phyloP scores from a whole-genome alignment of 768 basidiomycete genomes.

The Russula earlei region DNA sequence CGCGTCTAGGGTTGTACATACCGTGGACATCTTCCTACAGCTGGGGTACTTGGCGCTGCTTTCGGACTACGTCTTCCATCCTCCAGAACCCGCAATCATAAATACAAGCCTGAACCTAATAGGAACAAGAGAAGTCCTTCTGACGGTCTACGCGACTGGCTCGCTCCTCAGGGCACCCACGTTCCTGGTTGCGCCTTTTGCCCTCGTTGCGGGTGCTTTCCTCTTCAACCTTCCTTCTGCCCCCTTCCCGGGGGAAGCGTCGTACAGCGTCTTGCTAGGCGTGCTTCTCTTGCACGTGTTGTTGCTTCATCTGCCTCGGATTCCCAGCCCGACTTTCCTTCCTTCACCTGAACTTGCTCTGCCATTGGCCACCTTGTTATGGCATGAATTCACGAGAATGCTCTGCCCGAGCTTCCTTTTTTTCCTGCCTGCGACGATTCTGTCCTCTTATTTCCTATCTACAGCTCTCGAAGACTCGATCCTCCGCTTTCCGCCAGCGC shows the following conservation, averaged over 20 bases:
- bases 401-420: conserved; percentile 35
- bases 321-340: conserved; percentile 39
- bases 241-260: conserved; percentile 32
- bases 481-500: conserved; percentile 18
- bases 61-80: conserved; percentile 28
- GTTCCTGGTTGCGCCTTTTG: conserved; percentile 27
- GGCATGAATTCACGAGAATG: conserved; percentile 30
- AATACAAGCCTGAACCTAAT: conserved; percentile 18
- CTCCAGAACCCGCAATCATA: conserved; percentile 29
- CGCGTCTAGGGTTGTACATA: conserved; percentile 34
- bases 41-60: conserved; percentile 34
- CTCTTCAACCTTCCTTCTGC: conserved; percentile 32
- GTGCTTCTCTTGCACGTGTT: conserved; percentile 35
- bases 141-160: conserved; percentile 34
- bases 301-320: conserved; percentile 36
- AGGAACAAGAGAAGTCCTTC: conserved; percentile 30
- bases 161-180: conserved; percentile 29
- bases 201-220: conserved; percentile 35
- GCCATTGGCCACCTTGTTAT: conserved; percentile 38
- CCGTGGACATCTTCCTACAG: conserved; percentile 33
- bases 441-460: conserved; percentile 38
- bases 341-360: conserved; percentile 31
- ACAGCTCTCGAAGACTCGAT: conserved; percentile 35
- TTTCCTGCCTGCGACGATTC: conserved; percentile 40
- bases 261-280: conserved; percentile 36